These are phyloP conservation scores for Kalanchoe fedtschenkoi DNA, from an alignment of 164 flowering plant species.

Conservation along the genomic window DNA sequence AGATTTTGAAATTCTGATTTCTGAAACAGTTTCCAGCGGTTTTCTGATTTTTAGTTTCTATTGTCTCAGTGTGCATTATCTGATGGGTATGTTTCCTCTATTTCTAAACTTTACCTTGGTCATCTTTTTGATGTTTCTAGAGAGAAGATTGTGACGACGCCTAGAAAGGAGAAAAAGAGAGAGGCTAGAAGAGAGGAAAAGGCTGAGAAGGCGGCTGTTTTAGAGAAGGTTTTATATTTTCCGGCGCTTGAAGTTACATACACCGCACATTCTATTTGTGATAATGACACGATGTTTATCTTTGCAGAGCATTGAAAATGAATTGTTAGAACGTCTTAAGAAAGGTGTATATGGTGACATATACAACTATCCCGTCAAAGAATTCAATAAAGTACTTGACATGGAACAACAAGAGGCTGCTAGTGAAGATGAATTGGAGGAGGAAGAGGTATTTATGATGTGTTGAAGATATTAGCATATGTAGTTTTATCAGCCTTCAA, in stretches of 20 bases:
- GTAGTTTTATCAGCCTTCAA: not conserved
- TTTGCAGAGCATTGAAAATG: constrained; percentile 9
- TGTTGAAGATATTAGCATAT: constrained; percentile 13
- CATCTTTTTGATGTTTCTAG: constrained; percentile 26
- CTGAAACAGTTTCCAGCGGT: too few species aligned
- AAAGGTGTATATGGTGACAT: constrained; percentile 4
- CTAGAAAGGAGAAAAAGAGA: constrained; percentile 65
- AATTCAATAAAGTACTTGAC: constrained; percentile 7
- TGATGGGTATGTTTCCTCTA: too few species aligned
- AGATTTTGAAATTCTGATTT: too few species aligned
- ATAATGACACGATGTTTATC: too few species aligned
- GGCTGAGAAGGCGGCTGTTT: constrained; percentile 16
- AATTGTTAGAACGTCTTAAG: constrained; percentile 7
- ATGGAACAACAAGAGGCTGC: constrained; percentile 7
- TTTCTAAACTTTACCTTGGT: too few species aligned
- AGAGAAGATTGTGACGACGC: constrained; percentile 81
- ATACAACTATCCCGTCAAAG: constrained; percentile 6
- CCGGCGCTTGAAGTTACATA: not conserved
- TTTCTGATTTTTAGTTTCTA: too few species aligned
- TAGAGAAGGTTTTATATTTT: constrained; percentile 25
- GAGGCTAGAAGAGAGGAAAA: constrained; percentile 78
- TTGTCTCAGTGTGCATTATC: too few species aligned
- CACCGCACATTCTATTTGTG: not conserved
- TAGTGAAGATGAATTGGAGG: constrained; percentile 7
- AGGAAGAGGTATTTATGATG: constrained; percentile 14